These are phyloP conservation scores for Nelumbo lutea DNA, from an alignment of 164 flowering plant genomes.

Conservation along the genomic window DNA sequence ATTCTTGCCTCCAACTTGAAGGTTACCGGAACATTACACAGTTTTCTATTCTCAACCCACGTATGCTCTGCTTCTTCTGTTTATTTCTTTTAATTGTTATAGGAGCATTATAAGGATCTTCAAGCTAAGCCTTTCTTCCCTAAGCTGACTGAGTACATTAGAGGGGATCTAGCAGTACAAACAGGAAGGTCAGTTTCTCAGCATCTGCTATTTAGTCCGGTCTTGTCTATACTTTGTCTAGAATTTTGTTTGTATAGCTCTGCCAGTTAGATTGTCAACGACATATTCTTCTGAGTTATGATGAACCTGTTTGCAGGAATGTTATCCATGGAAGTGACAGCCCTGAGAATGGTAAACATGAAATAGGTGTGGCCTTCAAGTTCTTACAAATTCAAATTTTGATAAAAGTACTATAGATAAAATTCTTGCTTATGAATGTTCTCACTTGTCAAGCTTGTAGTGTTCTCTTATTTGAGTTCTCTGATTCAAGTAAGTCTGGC, in stretches of 20 bases:
- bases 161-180: constrained; percentile 86
- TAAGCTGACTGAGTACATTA: constrained; percentile 74
- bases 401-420: background rate
- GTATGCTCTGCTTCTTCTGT: background rate
- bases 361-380: constrained; percentile 54
- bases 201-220: background rate
- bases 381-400: background rate
- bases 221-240: background rate
- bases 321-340: constrained; percentile 98
- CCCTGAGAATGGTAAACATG: constrained; percentile 92
- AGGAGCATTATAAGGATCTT: constrained; percentile 98
- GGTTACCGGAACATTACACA: background rate
- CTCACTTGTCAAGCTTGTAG: background rate
- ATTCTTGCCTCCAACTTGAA: background rate
- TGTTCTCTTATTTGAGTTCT: background rate
- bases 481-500: background rate
- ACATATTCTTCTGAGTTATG: background rate
- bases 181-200: constrained; percentile 74
- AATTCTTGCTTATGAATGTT: constrained; percentile 3
- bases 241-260: background rate
- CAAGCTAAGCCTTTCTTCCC: constrained; percentile 79
- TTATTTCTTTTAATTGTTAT: constrained; percentile 10
- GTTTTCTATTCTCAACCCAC: background rate
- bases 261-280: background rate
- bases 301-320: constrained; percentile 55